phyloP scores from a whole-genome alignment of 2,329 filamentous ascomycete genomes.

The Colletotrichum tropicale region DNA sequence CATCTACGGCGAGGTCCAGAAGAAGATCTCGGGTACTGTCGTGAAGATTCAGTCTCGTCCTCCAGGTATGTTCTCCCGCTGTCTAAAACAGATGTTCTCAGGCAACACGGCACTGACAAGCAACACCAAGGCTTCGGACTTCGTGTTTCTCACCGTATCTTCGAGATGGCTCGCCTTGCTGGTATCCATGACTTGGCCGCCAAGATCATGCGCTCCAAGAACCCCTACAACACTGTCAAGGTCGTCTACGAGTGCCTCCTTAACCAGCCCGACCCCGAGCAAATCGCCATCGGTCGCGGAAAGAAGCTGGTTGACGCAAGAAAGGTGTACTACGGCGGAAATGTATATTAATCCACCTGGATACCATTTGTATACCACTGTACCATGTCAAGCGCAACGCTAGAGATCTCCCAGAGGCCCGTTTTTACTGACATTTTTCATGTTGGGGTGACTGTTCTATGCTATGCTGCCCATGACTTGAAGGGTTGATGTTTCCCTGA shows the following conservation, averaged over 20 bases:
- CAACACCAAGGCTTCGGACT: conserved; percentile 82
- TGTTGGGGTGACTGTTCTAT: background rate
- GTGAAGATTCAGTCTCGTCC: conserved; percentile 83
- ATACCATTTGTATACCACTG: conserved; percentile 15
- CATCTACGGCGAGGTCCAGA: conserved; percentile 82
- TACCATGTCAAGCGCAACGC: conserved; percentile 17
- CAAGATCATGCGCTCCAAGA: conserved; percentile 81
- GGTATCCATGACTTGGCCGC: conserved; percentile 89
- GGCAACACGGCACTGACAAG: background rate
- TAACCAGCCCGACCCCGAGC: conserved; percentile 85
- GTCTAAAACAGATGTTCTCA: background rate
- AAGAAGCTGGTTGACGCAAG: conserved; percentile 96
- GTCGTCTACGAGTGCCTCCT: conserved; percentile 83
- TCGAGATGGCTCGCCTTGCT: conserved; percentile 87
- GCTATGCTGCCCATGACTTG: background rate
- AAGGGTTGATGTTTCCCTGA: background rate
- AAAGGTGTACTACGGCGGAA: conserved; percentile 95
- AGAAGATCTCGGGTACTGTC: conserved; percentile 87
- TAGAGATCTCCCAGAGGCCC: background rate
- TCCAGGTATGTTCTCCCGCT: conserved; percentile 70
- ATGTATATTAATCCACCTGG: conserved; percentile 56
- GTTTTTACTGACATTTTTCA: background rate
- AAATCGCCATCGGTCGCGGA: conserved; percentile 85
- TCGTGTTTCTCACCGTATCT: conserved; percentile 88
- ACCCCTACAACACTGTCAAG: conserved; percentile 98